Percentiles rank a stretch among this genome's conserved stretches.
Conservation (phyloP, 2,329 filamentous ascomycete genomes). For the Claviceps africana region DNA sequence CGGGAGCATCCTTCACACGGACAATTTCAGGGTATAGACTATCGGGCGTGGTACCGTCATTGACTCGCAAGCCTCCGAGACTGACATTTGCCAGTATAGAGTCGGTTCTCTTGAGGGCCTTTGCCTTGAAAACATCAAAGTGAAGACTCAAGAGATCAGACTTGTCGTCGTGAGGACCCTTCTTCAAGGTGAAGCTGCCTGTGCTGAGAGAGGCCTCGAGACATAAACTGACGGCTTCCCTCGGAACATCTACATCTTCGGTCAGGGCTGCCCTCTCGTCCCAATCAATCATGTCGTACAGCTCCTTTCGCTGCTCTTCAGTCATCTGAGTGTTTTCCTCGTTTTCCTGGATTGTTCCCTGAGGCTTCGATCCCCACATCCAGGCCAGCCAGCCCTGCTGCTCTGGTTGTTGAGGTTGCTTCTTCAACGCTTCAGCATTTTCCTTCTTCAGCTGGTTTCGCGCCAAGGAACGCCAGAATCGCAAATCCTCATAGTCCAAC, state of each 20-base stretch:
- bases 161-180: slow-evolving; percentile 44
- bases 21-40: slow-evolving; percentile 93
- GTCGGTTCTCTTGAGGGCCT: slow-evolving; percentile 77
- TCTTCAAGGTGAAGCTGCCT: slow-evolving; percentile 87
- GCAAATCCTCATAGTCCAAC: slow-evolving; percentile 81
- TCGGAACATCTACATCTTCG: slow-evolving; percentile 76
- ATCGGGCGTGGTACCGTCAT: slow-evolving; percentile 86
- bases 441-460: slow-evolving; percentile 93
- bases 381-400: slow-evolving; percentile 84
- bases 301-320: slow-evolving; percentile 87
- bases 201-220: slow-evolving; percentile 87
- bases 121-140: slow-evolving; percentile 89
- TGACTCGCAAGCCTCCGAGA: slow-evolving; percentile 82
- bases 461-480: slow-evolving; percentile 92
- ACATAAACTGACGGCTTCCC: slow-evolving; percentile 85
- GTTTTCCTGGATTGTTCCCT: slow-evolving; percentile 41
- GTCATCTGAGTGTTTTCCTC: slow-evolving; percentile 76
- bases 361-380: slow-evolving; percentile 73
- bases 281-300: slow-evolving; percentile 97
- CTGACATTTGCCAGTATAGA: slow-evolving; percentile 81
- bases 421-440: slow-evolving; percentile 75
- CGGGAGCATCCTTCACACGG: slow-evolving; percentile 75
- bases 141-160: slow-evolving; percentile 79
- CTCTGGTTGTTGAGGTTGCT: slow-evolving; percentile 36
- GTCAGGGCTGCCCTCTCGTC: slow-evolving; percentile 86